Base-by-base conservation (phyloP, 1,284 basidiomycete species). In the Porogramme epimiltina region DNA sequence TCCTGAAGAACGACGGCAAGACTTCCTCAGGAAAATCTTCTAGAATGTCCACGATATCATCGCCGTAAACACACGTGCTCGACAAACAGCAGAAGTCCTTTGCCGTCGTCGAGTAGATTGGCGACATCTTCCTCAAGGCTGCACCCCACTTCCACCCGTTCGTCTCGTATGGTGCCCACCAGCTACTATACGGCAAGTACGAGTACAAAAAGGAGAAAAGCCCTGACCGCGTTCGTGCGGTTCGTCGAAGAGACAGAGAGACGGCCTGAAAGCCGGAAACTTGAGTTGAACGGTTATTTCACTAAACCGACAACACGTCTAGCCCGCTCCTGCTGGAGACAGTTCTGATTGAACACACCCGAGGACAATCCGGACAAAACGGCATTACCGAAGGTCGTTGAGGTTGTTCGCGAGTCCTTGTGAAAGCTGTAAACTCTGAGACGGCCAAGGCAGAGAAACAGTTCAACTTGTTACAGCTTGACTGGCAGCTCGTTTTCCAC, bases 141-240 rank as follows among this genome's bases (percentile, higher is more conserved):
- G 92, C 96, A 1, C 93, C 93, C 0, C 82, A 91, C 66, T 98
- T 99, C 66, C 81, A 78, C 18, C 94, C 95, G 2, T 99, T 98
- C 65, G 95, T 99, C 47, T 84, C 85, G 42, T 99, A 99, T 65
- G 97, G 97, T 40, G 88, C 95, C 8, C 95, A 99, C 69, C 97
- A 99, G 70, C 76, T n/a, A n/a, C n/a, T 98, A 51, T 98, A 97
- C 69, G 97, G 96, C 19, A 99, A 99, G 72, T 98, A 95, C 70
- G 94, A 98, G 73, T 98, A 99, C 69, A 97, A 99, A 76, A 96
- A 95, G 79, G 97, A 99, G 76, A 98, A 98, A 78, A 85, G 82
- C 46, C 80, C 86, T 45, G 99, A 99, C 73, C 82, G 89, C 86
- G n/a, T 99, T 99, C 74, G 89, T 93, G 49, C 85, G 85, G 62